phyloP scores from a whole-genome alignment of 345 rosid species.

The Crucihimalaya himalaica region DNA sequence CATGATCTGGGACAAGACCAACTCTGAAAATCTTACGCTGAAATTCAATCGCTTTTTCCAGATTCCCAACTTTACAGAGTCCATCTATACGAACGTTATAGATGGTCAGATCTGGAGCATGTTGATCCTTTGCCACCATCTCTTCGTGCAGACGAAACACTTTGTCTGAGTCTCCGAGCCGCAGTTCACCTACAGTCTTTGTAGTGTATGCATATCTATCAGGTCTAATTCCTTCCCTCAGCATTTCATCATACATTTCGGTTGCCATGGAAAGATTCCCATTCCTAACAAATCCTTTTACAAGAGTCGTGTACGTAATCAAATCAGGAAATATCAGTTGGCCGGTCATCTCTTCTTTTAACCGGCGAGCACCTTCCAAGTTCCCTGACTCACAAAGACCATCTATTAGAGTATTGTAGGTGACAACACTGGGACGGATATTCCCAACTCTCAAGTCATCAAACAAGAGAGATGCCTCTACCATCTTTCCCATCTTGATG shows the following conservation, averaged over 20 bases:
- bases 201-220: conserved; percentile 58
- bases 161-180: conserved; percentile 50
- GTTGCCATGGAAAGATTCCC: conserved; percentile 54
- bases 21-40: conserved; percentile 52
- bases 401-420: conserved; percentile 68
- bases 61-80: conserved; percentile 50
- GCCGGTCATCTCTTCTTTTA: conserved; percentile 63
- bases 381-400: conserved; percentile 67
- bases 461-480: conserved; percentile 66
- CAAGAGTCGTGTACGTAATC: conserved; percentile 64
- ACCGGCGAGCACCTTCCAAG: conserved; percentile 52
- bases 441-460: conserved; percentile 49
- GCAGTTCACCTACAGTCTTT: conserved; percentile 54
- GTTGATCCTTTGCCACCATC: conserved; percentile 50
- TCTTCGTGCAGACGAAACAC: conserved; percentile 63
- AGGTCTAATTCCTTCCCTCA: conserved; percentile 53
- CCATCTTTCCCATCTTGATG: conserved; percentile 53
- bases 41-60: conserved; percentile 49
- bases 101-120: conserved; percentile 51
- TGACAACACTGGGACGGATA: conserved; percentile 50
- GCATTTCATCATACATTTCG: conserved; percentile 60
- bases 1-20: conserved; percentile 62
- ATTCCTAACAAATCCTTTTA: conserved; percentile 55
- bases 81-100: conserved; percentile 64
- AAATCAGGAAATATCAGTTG: conserved; percentile 60